phyloP scores from a whole-genome alignment of 139 green algal species.

The Tetradesmus lagerheimii region DNA sequence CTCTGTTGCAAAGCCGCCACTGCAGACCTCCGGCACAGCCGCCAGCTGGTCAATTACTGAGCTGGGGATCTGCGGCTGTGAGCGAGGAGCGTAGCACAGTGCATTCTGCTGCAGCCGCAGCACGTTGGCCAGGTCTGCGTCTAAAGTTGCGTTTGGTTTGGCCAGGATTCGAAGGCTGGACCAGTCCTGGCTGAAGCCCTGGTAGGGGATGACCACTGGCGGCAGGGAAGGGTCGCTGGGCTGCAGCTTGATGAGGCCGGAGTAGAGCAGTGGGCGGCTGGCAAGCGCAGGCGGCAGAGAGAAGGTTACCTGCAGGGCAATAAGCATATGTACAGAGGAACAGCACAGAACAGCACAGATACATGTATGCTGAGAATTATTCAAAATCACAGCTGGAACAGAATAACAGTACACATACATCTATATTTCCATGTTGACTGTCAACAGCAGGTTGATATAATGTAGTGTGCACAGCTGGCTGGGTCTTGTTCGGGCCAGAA shows the following conservation, averaged over 20 bases:
- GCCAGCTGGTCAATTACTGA: background rate
- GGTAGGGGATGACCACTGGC: background rate
- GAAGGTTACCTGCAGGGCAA: slow-evolving; percentile 14
- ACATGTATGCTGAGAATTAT: too few relatives aligned
- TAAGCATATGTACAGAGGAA: background rate
- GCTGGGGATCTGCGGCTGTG: background rate
- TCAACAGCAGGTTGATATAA: too few relatives aligned
- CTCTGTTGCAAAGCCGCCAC: background rate
- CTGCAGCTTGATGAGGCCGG: background rate
- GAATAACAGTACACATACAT: too few relatives aligned
- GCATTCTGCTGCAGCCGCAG: background rate
- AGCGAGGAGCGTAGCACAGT: background rate
- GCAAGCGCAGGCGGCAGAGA: background rate
- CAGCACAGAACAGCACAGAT: too few relatives aligned
- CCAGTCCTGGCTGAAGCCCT: slow-evolving; percentile 3
- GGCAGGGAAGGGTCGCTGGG: background rate
- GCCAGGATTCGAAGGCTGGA: slow-evolving; percentile 4
- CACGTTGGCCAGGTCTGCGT: too few relatives aligned
- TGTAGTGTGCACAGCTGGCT: too few relatives aligned
- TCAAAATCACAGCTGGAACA: too few relatives aligned
- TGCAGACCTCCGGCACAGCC: background rate
- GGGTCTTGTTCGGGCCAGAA: too few relatives aligned
- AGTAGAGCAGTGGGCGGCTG: background rate
- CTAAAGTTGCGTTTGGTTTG: too few relatives aligned
- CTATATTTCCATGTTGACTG: too few relatives aligned